phyloP scores from a whole-genome alignment of 1,284 basidiomycete genomes.

The Paramarasmius palmivorus region DNA sequence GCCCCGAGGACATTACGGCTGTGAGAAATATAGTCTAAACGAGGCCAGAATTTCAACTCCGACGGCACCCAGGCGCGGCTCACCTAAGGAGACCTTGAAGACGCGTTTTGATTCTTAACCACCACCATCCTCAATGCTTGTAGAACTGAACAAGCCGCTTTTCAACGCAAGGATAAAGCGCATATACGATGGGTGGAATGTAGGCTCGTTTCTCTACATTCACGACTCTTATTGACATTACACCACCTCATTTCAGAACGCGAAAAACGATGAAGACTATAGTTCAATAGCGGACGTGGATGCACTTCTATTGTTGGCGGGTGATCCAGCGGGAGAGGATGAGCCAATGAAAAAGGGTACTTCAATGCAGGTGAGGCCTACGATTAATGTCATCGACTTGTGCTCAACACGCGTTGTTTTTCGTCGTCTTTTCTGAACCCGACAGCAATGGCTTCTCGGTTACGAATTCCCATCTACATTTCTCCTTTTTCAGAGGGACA shows the following conservation, averaged over 20 bases:
- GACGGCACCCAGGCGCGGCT: neutral
- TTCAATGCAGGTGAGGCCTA: constrained; percentile 75
- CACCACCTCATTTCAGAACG: constrained; percentile 39
- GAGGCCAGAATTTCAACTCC: neutral
- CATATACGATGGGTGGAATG: constrained; percentile 76
- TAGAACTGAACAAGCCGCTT: constrained; percentile 56
- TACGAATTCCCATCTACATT: constrained; percentile 97
- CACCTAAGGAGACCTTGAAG: neutral
- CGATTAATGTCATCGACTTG: constrained; percentile 1
- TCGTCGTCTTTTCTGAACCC: constrained; percentile 22
- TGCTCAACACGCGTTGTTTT: constrained; percentile 9
- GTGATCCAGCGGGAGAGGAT: constrained; percentile 83
- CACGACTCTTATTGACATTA: constrained; percentile 17
- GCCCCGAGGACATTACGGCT: neutral
- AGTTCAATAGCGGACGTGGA: constrained; percentile 66
- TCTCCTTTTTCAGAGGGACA: constrained; percentile 78
- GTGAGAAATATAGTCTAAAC: neutral
- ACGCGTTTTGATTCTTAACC: constrained; percentile 9
- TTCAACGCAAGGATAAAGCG: constrained; percentile 70
- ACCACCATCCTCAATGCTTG: constrained; percentile 28
- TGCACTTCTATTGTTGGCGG: constrained; percentile 77
- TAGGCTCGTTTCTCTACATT: constrained; percentile 37
- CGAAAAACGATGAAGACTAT: constrained; percentile 70
- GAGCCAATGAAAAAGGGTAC: constrained; percentile 87
- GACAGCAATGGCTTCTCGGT: constrained; percentile 90